Percentiles rank a stretch among this genome's conserved stretches.
Evolutionary conservation across 257 asterid genomes (phyloP).

Genomic region (Misopates orontium): DNA sequence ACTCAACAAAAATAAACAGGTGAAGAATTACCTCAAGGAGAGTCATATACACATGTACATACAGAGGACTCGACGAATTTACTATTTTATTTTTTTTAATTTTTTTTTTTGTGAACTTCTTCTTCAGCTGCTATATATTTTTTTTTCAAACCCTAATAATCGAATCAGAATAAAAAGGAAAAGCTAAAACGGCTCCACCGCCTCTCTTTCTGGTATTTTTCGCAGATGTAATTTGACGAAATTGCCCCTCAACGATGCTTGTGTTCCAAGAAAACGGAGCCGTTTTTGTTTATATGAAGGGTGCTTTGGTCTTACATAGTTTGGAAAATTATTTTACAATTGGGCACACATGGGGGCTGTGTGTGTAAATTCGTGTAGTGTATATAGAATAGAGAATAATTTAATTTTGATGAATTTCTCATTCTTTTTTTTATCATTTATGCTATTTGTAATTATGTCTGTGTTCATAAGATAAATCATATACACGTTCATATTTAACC

Average conservation of each 20-base stretch:
- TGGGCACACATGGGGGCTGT: too few species aligned
- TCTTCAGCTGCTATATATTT: constrained; percentile 15
- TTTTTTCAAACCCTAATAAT: constrained; percentile 33
- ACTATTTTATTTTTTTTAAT: background rate
- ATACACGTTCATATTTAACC: too few species aligned
- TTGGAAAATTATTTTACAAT: too few species aligned
- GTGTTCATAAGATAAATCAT: too few species aligned
- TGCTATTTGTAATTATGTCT: too few species aligned
- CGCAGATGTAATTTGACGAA: background rate
- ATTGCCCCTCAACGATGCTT: constrained; percentile 18
- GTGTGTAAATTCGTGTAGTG: too few species aligned
- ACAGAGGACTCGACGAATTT: constrained; percentile 33
- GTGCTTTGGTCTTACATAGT: constrained; percentile 17
- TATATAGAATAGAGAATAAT: too few species aligned
- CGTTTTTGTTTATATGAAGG: background rate
- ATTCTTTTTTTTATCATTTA: too few species aligned
- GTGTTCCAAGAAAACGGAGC: constrained; percentile 12
- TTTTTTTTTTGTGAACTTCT: background rate
- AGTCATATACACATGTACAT: constrained; percentile 24
- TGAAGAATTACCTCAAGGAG: constrained; percentile 12
- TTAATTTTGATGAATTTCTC: too few species aligned
- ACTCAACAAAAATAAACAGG: background rate
- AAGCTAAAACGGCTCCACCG: constrained; percentile 21
- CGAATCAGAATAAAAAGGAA: background rate
- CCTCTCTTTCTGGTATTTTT: constrained; percentile 22